Conservation (phyloP, 139 green algal genomes). For the Trebouxia sp. region DNA sequence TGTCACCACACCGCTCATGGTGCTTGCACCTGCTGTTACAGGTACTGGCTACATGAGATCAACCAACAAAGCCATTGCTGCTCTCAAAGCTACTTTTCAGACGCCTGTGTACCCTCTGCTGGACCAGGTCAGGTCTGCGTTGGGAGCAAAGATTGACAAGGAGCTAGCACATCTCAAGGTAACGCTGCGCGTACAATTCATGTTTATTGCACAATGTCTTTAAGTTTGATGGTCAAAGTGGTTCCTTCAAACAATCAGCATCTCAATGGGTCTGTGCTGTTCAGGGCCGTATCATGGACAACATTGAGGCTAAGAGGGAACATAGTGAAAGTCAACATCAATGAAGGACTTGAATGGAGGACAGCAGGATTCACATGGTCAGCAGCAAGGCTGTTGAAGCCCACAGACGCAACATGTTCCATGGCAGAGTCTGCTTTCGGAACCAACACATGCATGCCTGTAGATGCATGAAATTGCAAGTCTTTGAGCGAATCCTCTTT, state of each 20-base stretch:
- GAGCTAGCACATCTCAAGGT: conserved; percentile 42
- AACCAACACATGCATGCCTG: no score
- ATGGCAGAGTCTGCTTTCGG: no score
- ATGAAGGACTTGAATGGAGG: not conserved
- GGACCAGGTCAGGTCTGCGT: conserved; percentile 37
- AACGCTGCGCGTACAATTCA: not conserved
- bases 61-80: conserved; percentile 47
- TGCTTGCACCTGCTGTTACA: no score
- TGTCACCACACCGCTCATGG: no score
- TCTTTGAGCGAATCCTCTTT: no score
- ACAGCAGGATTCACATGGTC: no score
- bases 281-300: conserved; percentile 26
- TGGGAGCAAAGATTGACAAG: conserved; percentile 34
- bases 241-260: not conserved
- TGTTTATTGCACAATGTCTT: not conserved
- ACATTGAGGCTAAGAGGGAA: conserved; percentile 45
- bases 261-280: not conserved
- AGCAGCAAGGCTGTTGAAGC: no score
- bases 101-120: conserved; percentile 47
- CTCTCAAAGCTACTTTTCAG: conserved; percentile 55
- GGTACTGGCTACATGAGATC: conserved; percentile 24
- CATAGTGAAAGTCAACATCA: not conserved
- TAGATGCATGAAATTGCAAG: no score
- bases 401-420: no score
- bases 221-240: no score